Base-by-base conservation (phyloP, 805 yeast genomes). In the Hanseniaspora lindneri region DNA sequence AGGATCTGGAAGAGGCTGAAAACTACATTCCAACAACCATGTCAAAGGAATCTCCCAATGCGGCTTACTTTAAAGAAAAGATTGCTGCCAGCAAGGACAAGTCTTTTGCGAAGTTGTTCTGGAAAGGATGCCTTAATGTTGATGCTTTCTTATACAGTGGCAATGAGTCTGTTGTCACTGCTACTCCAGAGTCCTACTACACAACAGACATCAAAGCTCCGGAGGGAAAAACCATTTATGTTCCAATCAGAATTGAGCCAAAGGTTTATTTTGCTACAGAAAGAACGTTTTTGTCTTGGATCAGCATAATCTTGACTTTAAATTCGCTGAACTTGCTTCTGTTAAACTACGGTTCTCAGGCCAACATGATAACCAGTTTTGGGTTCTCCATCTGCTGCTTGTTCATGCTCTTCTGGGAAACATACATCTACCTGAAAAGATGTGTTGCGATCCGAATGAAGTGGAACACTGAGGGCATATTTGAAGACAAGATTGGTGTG, bases 201-300 rank as follows among this genome's bases (percentile, higher is more conserved):
- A 79, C 76, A 52, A 60, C 75, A 2, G 64, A 67, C 49, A 72
- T 80, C 54, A 67, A 65, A 52, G 83, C 92, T 10, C 97, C 98
- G 20, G 78, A 83, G 36, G 98, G 97, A 1, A 88, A 87, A 65
- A 73, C 75, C 39, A 84, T 92, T 51, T 77, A 87, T 59, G 92
- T 92, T 8, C 98, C 97, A 2, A 94, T 92, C 33, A 76, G 98
- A 59, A 88, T 92, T 32, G 98, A 92, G 66, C 98, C 98, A 51
- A 92, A 92, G 68, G 98, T 92, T n/a, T 92, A 92, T 63, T 92
- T 92, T 66, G 98, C 98, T 6, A 86, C 94, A 21, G 98, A 92
- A 65, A 78, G 98, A 67, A 92, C 98, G 0, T 89, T 80, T 60
- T 71, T 92, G 53, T 77, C 94, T 35, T 92, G 98, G 98, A 68